Conservation (phyloP, 192 early-diverging fungal genomes). For the Fimicolochytrium jonesii region DNA sequence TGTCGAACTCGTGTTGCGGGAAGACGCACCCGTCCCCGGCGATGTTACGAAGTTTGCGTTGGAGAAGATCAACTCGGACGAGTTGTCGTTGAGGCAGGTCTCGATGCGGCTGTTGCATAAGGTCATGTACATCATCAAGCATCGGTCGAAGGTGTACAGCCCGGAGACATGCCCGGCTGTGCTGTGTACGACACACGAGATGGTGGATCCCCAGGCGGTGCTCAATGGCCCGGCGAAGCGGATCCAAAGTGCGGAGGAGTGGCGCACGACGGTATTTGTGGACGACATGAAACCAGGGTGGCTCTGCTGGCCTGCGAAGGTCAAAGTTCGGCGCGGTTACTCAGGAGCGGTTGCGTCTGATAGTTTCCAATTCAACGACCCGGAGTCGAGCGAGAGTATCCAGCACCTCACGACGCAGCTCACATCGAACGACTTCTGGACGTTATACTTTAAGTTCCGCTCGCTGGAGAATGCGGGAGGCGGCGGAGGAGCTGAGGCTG, state of each 20-base stretch:
- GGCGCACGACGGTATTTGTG: constrained; percentile 31
- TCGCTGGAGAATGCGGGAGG: constrained; percentile 51
- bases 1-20: constrained; percentile 65
- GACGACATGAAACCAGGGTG: constrained; percentile 69
- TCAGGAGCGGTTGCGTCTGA: neutral
- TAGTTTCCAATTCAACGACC: constrained; percentile 53
- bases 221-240: too few relatives aligned
- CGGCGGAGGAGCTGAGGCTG: constrained; percentile 2
- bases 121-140: constrained; percentile 68
- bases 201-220: constrained; percentile 26
- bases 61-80: constrained; percentile 63
- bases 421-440: constrained; percentile 64
- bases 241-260: constrained; percentile 2
- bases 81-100: constrained; percentile 67
- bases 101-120: constrained; percentile 55
- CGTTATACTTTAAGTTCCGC: constrained; percentile 52
- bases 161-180: constrained; percentile 5
- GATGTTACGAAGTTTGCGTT: constrained; percentile 55
- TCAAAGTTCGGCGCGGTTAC: constrained; percentile 17
- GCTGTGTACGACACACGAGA: constrained; percentile 9
- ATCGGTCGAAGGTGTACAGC: constrained; percentile 42
- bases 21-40: constrained; percentile 52
- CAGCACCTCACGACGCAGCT: constrained; percentile 53
- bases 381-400: constrained; percentile 50
- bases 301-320: constrained; percentile 70